Conservation (phyloP, 352 stramenopile species). For the Discostella stelligera region DNA sequence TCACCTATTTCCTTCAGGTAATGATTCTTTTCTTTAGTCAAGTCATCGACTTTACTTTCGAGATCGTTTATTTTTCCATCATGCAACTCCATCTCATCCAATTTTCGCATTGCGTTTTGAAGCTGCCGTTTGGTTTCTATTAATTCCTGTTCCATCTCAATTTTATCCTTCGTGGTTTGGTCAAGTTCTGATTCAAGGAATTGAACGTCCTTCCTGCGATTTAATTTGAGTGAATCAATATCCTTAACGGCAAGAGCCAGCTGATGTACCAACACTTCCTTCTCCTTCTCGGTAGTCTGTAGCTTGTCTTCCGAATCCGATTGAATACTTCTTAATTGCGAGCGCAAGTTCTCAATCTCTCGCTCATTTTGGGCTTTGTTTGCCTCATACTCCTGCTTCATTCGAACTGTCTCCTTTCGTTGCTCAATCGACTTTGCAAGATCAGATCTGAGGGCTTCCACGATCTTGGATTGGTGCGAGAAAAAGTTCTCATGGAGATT, state of each 20-base stretch:
- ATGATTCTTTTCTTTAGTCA: conserved; percentile 28
- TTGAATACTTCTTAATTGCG: neutral
- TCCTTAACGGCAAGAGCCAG: conserved; percentile 14
- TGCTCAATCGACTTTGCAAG: conserved; percentile 5
- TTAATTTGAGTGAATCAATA: conserved; percentile 18
- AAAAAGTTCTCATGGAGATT: conserved; percentile 7
- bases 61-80: conserved; percentile 33
- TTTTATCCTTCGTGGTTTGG: conserved; percentile 18
- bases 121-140: conserved; percentile 31
- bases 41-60: conserved; percentile 27
- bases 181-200: conserved; percentile 36
- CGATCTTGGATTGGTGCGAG: conserved; percentile 6
- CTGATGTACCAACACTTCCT: conserved; percentile 12
- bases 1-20: conserved; percentile 20
- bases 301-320: conserved; percentile 8
- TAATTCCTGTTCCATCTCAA: conserved; percentile 27
- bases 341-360: conserved; percentile 4
- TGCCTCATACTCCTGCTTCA: conserved; percentile 24
- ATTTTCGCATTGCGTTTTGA: conserved; percentile 25
- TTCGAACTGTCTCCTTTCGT: conserved; percentile 12
- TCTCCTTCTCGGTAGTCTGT: conserved; percentile 15
- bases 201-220: conserved; percentile 25
- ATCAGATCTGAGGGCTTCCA: conserved; percentile 19
- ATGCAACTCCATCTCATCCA: conserved; percentile 42
- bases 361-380: conserved; percentile 16